Base-by-base conservation (phyloP, 164 flowering plant genomes). In the Dillenia turbinata region DNA sequence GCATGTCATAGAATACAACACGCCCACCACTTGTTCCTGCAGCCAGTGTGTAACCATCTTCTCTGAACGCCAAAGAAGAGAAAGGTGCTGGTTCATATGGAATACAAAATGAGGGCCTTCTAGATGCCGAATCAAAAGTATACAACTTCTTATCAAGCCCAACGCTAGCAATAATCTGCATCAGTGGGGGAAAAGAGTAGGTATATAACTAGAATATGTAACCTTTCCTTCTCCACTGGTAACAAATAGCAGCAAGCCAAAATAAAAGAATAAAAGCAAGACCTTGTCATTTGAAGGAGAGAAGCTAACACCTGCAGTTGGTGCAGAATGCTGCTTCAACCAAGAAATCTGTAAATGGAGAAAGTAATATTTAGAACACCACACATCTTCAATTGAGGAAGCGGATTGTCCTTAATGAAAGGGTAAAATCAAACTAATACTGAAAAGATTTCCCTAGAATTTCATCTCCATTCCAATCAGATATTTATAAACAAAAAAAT, bases 281-380 rank as follows among this genome's bases (percentile, higher is more conserved):
- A 92, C 99, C 97, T 89, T 95, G 73, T 95, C 99, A 81, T 80
- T 85, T 54, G 94, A 78, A 58, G 99, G 99, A 17, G 97, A 89
- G 75, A 95, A 92, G 79, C 96, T 69, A 77, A 92, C 74, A 64
- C 90, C 97, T 71, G 97, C 85, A 44, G 92, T 84, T 57, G 99
- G 99, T 45, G 99, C 97, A 71, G 97, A 92, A 82, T 95, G 97
- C 73, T 89, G 97, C 83, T 87, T 95, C 71, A 77, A 67, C 99
- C 99, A 95, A 60, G 99, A 89, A 68, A 76, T 76, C 99, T 95
- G 78, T 8, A 10, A 63, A 12, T 45, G 47, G 49, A 49, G 40
- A 50, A 54, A 61, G 52, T 16, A 12, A 57, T 17, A 16, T 17
- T 47, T 22, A 33, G 40, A 33, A 33, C 7, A 17, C 12, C 17